Evolutionary conservation across 2,329 filamentous ascomycete genomes (phyloP), one percentile per base, ranked within the genome.

Genomic region (Didymella lethalis): DNA sequence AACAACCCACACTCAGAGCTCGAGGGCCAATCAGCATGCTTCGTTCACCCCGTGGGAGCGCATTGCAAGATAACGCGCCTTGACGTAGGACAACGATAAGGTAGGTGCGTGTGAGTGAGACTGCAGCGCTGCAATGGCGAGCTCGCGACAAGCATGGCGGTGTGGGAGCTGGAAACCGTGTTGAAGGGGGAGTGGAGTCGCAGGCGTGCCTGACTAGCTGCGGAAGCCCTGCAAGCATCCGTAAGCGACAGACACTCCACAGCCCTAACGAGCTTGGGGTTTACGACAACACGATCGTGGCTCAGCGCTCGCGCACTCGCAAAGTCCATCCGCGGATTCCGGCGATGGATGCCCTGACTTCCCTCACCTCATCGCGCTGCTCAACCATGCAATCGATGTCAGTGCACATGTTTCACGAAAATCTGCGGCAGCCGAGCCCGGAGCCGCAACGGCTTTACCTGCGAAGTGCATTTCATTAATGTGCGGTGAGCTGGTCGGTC

Each of bases 11-110:
- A 54, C 52, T 44, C 51, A 54, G 50, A 34, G 50, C 61, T 67
- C 67, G 64, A 61, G 64, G 49, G 63, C 73, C 74, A 75, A 75
- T 74, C 62, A 69, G 46, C 12, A 26, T 43, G 32, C 48, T 29
- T 36, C 18, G 23, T 20, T 25, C 36, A 31, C 41, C 54, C 26
- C 48, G 48, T 57, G 57, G 48, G 36, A 50, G 54, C 43, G 51
- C 40, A 48, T 45, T 36, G 57, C 52, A 43, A 62, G 48, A 59
- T 52, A 54, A 62, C 25, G 32, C 55, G 43, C 29, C 29, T 49
- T 20, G 41, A 51, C 32, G 51, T 59, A 51, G 46, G 50, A 54
- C 58, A 57, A 29, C 43, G 56, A 54, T 54, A 51, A 54, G 50
- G 50, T 41, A 47, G 46, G 46, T 47, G 51, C 56, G 23, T 38